Conservation (phyloP, 331 rosid species). For the Malus hybrid region DNA sequence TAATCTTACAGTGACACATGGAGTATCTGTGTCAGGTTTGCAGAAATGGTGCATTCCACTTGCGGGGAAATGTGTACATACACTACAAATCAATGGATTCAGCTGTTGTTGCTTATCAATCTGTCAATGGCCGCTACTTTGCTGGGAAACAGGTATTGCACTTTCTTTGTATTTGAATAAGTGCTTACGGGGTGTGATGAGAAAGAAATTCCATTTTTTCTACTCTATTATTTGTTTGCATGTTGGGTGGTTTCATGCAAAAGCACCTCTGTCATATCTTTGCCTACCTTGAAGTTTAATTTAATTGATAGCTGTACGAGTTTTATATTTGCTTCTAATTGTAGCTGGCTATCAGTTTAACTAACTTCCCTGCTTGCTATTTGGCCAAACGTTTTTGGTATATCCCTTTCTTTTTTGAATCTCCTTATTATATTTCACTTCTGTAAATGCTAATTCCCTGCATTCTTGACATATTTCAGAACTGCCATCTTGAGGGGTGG, state of each 20-base stretch:
- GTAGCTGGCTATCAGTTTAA: background rate
- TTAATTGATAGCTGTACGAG: background rate
- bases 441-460: background rate
- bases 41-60: conserved; percentile 84
- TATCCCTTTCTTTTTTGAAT: background rate
- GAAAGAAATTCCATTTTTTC: too few relatives aligned
- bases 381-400: background rate
- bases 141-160: conserved; percentile 79
- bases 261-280: background rate
- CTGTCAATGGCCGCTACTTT: conserved; percentile 67
- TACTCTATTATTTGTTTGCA: too few relatives aligned
- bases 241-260: too few relatives aligned
- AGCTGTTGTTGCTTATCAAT: conserved; percentile 57
- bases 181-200: background rate
- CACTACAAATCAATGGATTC: conserved; percentile 73
- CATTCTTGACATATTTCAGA: background rate
- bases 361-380: background rate
- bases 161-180: background rate
- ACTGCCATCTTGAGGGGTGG: background rate
- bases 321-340: background rate
- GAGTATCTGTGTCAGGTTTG: conserved; percentile 60
- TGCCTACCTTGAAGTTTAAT: background rate
- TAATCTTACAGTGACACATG: conserved; percentile 14
- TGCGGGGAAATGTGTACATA: conserved; percentile 81
- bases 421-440: background rate